Evolutionary conservation across 345 rosid species (phyloP), one percentile per base, ranked within the genome.

Genomic region (Cochlearia excelsa): DNA sequence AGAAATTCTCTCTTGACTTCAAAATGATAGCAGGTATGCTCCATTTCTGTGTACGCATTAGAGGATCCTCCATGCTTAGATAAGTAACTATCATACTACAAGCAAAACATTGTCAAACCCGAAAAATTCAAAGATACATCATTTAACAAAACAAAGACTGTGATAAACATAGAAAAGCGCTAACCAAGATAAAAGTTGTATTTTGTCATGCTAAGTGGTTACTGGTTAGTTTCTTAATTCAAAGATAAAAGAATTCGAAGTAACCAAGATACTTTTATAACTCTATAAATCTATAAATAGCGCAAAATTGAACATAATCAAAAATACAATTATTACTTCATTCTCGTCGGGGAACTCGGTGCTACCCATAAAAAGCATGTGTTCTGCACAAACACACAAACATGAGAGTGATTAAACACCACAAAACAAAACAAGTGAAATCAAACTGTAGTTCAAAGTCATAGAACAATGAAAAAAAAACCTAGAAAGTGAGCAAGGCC

Each of bases 281-380:
- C 57, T 41, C 27, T 23, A 27, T 5, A 35, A 51, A 44, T 29
- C 50, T 7, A 47, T 30, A 27, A 41, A 51, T 42, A 37, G 28
- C 6, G 42, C 28, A 7, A 66, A 51, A 44, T 37, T 7, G 33
- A 31, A 48, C 28, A n/a, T 26, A 47, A 34, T 62, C 64, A 70
- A 34, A 10, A 61, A 10, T 48, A n/a, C 59, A 29, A 38, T 54
- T 74, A 82, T 64, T 33, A 93, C 99, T 95, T 93, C 99, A 66
- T 93, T 93, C 66, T 93, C 99, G 54, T 93, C 95, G 2, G 97
- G 95, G 74, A 86, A 93, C 42, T 81, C 91, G 4, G 78, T 61
- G 74, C 99, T 93, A 55, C 99, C 97, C 97, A 93, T 89, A 81
- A 89, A 93, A n/a, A 93, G 88, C 99, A 93, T 93, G 82, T 93